phyloP scores from a whole-genome alignment of 2,329 filamentous ascomycete genomes.

The Penicillium concentricum region DNA sequence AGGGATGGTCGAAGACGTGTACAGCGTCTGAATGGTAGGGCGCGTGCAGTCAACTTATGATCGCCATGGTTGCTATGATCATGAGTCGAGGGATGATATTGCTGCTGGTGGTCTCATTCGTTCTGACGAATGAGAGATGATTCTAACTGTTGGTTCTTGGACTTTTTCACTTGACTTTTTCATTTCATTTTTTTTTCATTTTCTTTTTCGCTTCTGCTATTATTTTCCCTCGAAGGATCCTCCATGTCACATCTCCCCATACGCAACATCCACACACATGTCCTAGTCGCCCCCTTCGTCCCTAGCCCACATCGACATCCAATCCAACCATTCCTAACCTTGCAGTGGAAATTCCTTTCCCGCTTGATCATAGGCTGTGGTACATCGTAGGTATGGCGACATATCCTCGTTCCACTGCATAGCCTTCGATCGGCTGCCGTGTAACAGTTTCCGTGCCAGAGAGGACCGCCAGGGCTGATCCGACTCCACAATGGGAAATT shows the following conservation, averaged over 20 bases:
- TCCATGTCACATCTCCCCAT: background rate
- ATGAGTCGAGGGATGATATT: background rate
- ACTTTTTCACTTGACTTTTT: background rate
- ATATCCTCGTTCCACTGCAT: background rate
- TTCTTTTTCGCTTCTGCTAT: background rate
- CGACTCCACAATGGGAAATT: background rate
- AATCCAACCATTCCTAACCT: background rate
- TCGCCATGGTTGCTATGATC: background rate
- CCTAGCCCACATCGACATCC: background rate
- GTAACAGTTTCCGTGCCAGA: background rate
- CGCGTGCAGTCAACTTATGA: background rate
- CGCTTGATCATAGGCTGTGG: background rate
- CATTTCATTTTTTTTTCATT: background rate
- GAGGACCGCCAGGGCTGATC: background rate
- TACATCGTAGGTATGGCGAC: background rate
- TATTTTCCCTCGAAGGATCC: background rate
- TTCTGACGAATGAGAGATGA: background rate
- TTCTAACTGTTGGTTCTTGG: constrained; percentile 2
- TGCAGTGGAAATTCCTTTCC: background rate
- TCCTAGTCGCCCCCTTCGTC: background rate
- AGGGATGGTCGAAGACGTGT: background rate
- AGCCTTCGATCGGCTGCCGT: background rate
- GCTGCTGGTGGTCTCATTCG: background rate
- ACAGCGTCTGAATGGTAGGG: background rate
- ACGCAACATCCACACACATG: background rate